Base-by-base conservation (phyloP, 768 basidiomycete genomes). In the Collybia mongolica region DNA sequence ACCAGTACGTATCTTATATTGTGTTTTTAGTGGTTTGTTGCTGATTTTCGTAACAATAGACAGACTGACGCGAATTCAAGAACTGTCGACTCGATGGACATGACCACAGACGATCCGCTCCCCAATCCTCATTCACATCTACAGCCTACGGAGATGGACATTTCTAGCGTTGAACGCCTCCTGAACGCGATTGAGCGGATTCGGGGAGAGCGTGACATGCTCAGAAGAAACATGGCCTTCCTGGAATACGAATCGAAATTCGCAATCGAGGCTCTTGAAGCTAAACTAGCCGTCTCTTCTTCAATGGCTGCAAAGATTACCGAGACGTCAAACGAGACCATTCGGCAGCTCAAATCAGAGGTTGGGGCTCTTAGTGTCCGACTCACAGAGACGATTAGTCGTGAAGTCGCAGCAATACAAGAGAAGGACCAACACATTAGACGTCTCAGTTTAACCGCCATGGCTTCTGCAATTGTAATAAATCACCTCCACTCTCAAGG, bases 211-310 rank as follows among this genome's bases (percentile, higher is more conserved):
- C 75, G 88, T 4, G 84, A 90, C 54, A 70, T 65, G 40, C 73
- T 89, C 22, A 76, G 76, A 44, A 76, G 83, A 5, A 77, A 85
- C 47, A 65, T 91, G 12, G 75, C 86, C 43, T 92, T 90, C 65
- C 68, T 86, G 47, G 77, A 86, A 54, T 71, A 74, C 2, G 89
- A 92, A 66, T 80, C 81, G 20, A 79, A 72, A 54, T 86, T 88
- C 57, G 70, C 81, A 2, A 75, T 82, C 14, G 78, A 88, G 52
- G 77, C 82, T 0, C 64, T 86, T 42, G 75, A 84, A 58, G 69
- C 72, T 28, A 79, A 77, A 50, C 66, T 86, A 18, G 63, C 71
- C 1, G 28, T 39, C 3, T 29, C 40, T 24, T 62, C 64, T 3
- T 53, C 55, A 6, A 62, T 65, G 12, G 51, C 54, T 23, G 39